Evolutionary conservation across 177 flowering plant genomes (phyloP).

Genomic region (Tripterygium wilfordii): DNA sequence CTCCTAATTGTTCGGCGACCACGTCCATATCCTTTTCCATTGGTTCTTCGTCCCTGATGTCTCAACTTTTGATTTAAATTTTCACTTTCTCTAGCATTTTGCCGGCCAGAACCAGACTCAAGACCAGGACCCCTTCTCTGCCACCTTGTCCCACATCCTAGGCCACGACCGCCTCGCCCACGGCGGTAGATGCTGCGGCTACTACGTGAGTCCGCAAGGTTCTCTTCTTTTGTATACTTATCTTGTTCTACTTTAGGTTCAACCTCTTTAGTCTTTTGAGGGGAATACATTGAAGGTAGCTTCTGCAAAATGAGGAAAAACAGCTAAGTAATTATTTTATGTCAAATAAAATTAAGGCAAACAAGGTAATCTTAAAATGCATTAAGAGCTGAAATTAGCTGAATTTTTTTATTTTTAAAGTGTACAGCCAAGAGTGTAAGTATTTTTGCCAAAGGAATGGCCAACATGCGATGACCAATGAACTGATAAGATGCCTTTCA

Average conservation of each 20-base stretch:
- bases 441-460: no score
- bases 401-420: no score
- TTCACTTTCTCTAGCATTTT: constrained; percentile 17
- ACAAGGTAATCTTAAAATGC: no score
- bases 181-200: constrained; percentile 29
- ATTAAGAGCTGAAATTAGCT: no score
- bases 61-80: constrained; percentile 21
- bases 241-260: constrained; percentile 18
- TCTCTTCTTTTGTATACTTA: constrained; percentile 31
- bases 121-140: constrained; percentile 26
- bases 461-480: no score
- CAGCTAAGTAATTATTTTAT: background rate
- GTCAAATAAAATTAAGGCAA: background rate
- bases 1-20: constrained; percentile 62
- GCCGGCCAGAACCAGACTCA: constrained; percentile 22
- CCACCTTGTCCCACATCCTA: constrained; percentile 45
- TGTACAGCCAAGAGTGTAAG: no score
- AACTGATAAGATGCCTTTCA: no score
- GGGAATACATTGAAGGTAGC: constrained; percentile 40
- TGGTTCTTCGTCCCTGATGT: constrained; percentile 11
- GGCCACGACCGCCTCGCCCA: constrained; percentile 42
- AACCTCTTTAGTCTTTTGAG: constrained; percentile 39
- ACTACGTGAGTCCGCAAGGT: constrained; percentile 21
- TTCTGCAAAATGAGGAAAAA: constrained; percentile 34
- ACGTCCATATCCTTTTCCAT: constrained; percentile 37